These are phyloP conservation scores for Hygrocybe punicea DNA, from an alignment of 768 basidiomycete species.

Conservation along the genomic window DNA sequence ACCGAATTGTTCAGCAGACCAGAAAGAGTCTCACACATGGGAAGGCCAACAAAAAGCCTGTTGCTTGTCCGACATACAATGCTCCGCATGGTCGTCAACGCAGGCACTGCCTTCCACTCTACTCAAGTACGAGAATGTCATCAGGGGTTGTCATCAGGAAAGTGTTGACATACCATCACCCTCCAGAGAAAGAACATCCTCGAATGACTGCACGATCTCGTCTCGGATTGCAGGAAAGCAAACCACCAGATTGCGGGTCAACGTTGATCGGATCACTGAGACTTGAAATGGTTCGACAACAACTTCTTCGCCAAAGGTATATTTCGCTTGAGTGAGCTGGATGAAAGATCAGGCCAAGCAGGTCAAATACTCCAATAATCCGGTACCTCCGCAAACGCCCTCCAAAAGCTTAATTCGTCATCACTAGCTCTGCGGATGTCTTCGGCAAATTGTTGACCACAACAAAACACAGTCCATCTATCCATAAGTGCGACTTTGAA, in stretches of 20 bases:
- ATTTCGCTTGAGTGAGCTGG: conserved; percentile 30
- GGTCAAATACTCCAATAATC: not conserved
- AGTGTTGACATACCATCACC: conserved; percentile 22
- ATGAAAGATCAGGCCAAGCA: not conserved
- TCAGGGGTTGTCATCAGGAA: not conserved
- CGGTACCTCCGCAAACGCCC: conserved; percentile 28
- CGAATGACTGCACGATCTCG: conserved; percentile 44
- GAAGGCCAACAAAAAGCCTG: conserved; percentile 34
- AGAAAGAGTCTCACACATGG: conserved; percentile 25
- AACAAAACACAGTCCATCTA: conserved; percentile 33
- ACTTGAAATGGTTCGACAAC: conserved; percentile 37
- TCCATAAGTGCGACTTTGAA: conserved; percentile 27
- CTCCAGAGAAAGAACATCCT: conserved; percentile 34
- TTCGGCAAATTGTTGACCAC: conserved; percentile 25
- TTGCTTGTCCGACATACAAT: conserved; percentile 33
- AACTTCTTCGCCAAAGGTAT: conserved; percentile 34
- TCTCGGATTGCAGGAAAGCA: conserved; percentile 41
- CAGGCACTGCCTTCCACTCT: conserved; percentile 15
- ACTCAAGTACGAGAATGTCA: not conserved
- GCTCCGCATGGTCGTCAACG: conserved; percentile 18
- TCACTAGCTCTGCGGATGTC: conserved; percentile 34
- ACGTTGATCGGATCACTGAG: conserved; percentile 30
- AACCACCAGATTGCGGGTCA: conserved; percentile 35
- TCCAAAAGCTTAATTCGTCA: conserved; percentile 29
- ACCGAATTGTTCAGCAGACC: not conserved